Percentiles rank a stretch among this genome's conserved stretches.
These are phyloP conservation scores for Neurospora tetrasperma DNA, from an alignment of 495 filamentous ascomycete genomes.

Conservation along the genomic window DNA sequence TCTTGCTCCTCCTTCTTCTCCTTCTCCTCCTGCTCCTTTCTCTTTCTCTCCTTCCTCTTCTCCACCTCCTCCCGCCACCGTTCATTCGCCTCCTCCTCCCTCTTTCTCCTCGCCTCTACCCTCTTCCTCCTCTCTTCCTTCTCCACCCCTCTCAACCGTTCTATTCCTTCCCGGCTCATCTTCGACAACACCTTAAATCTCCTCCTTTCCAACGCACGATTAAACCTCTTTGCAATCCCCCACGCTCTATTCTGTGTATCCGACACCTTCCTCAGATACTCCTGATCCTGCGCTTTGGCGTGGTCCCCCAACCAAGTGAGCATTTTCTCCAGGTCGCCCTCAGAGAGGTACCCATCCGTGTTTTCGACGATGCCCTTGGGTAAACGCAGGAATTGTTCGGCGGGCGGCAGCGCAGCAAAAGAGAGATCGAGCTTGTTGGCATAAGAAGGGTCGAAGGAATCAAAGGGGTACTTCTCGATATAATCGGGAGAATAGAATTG, in stretches of 20 bases:
- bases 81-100: background rate
- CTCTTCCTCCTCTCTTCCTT: background rate
- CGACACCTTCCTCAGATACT: too few species aligned
- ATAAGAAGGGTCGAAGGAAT: background rate
- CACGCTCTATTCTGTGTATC: background rate
- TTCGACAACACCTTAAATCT: background rate
- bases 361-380: background rate
- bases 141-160: background rate
- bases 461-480: background rate
- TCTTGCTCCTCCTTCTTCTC: background rate
- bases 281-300: too few species aligned
- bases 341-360: background rate
- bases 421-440: background rate
- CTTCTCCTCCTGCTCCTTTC: background rate
- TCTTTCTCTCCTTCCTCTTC: background rate
- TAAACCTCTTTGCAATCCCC: background rate
- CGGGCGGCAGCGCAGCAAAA: background rate
- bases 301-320: background rate
- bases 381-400: background rate
- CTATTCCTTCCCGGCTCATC: too few species aligned
- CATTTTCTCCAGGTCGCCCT: rapidly evolving
- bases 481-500: background rate
- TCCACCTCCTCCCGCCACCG: too few species aligned
- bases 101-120: background rate
- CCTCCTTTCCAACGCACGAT: background rate